phyloP scores from a whole-genome alignment of 148 eudicot genomes.

The Talinum fruticosum region DNA sequence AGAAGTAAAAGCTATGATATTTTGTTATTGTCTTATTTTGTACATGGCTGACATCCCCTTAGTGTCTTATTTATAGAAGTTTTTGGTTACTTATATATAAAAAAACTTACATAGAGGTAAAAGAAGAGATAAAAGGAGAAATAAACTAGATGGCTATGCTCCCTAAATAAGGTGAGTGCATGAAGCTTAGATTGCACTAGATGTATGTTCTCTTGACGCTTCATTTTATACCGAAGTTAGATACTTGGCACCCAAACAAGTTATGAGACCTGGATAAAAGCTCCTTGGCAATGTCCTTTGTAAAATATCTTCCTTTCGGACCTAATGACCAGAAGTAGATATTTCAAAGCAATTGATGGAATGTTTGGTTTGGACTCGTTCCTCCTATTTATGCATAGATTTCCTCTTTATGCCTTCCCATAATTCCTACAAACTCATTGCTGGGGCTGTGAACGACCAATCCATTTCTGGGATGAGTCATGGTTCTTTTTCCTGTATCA shows the following conservation, averaged over 20 bases:
- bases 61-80: too few species aligned
- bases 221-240: neutral
- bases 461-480: neutral
- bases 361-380: too few species aligned
- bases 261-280: neutral
- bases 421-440: too few species aligned
- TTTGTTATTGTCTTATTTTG: too few species aligned
- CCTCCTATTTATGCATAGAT: too few species aligned
- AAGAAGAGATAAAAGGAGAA: neutral
- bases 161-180: neutral
- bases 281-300: neutral
- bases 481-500: neutral
- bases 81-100: too few species aligned
- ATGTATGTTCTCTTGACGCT: neutral
- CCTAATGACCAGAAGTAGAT: neutral
- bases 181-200: neutral
- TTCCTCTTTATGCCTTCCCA: neutral
- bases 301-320: too few species aligned
- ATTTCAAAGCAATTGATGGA: too few species aligned
- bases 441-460: neutral
- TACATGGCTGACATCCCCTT: too few species aligned
- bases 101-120: neutral
- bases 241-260: neutral
- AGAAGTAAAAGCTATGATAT: too few species aligned
- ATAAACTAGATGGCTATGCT: neutral